Evolutionary conservation across 2,329 filamentous ascomycete species (phyloP).

Genomic region (Pseudocercospora musae): DNA sequence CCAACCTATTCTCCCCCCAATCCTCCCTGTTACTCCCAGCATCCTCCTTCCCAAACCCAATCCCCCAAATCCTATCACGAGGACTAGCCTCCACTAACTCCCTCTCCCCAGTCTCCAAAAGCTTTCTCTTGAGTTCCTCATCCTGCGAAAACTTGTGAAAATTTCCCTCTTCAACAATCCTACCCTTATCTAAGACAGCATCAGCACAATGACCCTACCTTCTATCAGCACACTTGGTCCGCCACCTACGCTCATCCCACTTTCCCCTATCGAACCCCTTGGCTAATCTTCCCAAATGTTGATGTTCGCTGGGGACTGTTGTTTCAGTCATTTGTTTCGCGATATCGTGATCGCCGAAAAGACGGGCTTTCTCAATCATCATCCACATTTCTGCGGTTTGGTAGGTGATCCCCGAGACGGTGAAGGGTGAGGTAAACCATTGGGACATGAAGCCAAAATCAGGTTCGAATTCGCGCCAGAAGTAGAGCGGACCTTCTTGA

Average conservation of each 20-base stretch:
- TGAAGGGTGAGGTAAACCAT: constrained; percentile 57
- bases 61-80: constrained; percentile 62
- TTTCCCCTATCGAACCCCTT: constrained; percentile 48
- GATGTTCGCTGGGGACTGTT: constrained; percentile 48
- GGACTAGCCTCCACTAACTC: constrained; percentile 58
- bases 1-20: constrained; percentile 59
- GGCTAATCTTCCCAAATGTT: constrained; percentile 56
- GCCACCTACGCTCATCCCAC: constrained; percentile 48
- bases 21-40: constrained; percentile 39
- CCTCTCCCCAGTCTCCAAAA: constrained; percentile 47
- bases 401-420: constrained; percentile 38
- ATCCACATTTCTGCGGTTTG: constrained; percentile 47
- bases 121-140: constrained; percentile 40
- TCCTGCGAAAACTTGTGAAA: constrained; percentile 57
- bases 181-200: constrained; percentile 42
- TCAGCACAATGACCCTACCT: constrained; percentile 4
- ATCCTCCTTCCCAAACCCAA: constrained; percentile 56
- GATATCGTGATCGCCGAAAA: constrained; percentile 43
- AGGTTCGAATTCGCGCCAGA: constrained; percentile 42
- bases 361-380: constrained; percentile 46
- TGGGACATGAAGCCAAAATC: constrained; percentile 59
- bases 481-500: constrained; percentile 32
- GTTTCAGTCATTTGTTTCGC: constrained; percentile 51
- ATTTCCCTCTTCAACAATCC: constrained; percentile 58
- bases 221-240: not conserved